A percentile compares a stretch with the other conserved stretches of the same genome.
Evolutionary conservation across 768 basidiomycete species (phyloP).

Genomic region (Hebeloma cylindrosporum): DNA sequence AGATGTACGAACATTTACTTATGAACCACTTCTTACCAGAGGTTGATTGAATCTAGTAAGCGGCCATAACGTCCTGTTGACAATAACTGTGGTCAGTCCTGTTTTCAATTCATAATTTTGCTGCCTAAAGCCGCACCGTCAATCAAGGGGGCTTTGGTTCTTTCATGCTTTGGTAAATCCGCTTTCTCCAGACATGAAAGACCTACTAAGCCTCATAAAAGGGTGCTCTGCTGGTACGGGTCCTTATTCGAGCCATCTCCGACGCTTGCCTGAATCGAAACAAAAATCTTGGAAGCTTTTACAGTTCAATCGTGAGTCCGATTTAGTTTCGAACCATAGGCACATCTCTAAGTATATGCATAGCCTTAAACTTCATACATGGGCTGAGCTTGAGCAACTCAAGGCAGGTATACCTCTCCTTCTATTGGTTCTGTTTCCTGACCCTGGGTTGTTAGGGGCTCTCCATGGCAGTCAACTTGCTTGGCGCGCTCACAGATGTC

Average conservation of each 20-base stretch:
- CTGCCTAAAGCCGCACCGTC: background rate
- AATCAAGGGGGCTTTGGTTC: conserved; percentile 39
- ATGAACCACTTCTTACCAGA: background rate
- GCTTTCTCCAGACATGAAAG: background rate
- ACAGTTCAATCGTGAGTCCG: conserved; percentile 45
- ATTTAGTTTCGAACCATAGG: background rate
- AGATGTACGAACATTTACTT: conserved; percentile 43
- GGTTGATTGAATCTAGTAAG: conserved; percentile 40
- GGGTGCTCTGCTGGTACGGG: conserved; percentile 43
- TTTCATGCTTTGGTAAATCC: conserved; percentile 50
- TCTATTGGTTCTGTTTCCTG: background rate
- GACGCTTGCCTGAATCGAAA: conserved; percentile 4
- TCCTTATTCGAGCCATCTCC: conserved; percentile 1
- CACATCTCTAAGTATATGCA: background rate
- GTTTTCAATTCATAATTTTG: background rate
- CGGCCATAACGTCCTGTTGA: conserved; percentile 43
- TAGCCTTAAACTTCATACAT: conserved; percentile 46
- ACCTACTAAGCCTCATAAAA: conserved; percentile 14
- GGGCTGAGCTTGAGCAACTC: conserved; percentile 41
- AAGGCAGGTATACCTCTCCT: conserved; percentile 33
- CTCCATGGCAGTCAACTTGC: conserved; percentile 55
- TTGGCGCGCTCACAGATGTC: conserved; percentile 50
- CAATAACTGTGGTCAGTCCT: conserved; percentile 40
- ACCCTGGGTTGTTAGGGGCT: conserved; percentile 37
- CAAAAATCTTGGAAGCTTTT: conserved; percentile 34